Evolutionary conservation across 2,329 filamentous ascomycete species (phyloP).

Genomic region (Pezicula radicicola): DNA sequence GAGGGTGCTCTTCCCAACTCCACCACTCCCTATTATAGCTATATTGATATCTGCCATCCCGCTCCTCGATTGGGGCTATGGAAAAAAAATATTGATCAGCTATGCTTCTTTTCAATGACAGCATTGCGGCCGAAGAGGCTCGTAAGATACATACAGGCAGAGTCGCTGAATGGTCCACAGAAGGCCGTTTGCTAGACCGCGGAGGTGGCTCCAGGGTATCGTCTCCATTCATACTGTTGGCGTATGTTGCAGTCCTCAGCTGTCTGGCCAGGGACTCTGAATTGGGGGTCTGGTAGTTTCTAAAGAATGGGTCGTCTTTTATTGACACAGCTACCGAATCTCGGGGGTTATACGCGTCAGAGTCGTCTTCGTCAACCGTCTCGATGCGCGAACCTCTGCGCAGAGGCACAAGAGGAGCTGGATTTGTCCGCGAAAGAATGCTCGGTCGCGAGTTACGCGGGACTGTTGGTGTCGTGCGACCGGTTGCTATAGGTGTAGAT

Average conservation of each 20-base stretch:
- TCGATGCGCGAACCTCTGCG: constrained; percentile 6
- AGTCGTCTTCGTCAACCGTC: constrained; percentile 14
- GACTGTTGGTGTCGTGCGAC: constrained; percentile 4
- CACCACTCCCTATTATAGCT: constrained; percentile 62
- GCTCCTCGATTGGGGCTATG: constrained; percentile 26
- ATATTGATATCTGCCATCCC: constrained; percentile 55
- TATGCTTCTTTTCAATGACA: neutral
- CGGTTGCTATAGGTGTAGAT: constrained; percentile 8
- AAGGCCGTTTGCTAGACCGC: constrained; percentile 9
- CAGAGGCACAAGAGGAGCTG: constrained; percentile 14
- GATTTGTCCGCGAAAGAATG: constrained; percentile 12
- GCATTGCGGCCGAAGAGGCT: neutral
- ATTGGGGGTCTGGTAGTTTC: constrained; percentile 38
- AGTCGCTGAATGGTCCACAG: constrained; percentile 17
- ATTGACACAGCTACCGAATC: constrained; percentile 49
- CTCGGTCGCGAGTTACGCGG: constrained; percentile 6
- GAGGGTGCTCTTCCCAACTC: constrained; percentile 67
- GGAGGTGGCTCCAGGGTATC: constrained; percentile 10
- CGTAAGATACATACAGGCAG: constrained; percentile 17
- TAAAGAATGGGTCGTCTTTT: constrained; percentile 54
- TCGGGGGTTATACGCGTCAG: constrained; percentile 28
- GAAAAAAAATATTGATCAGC: constrained; percentile 9
- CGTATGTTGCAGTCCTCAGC: constrained; percentile 23
- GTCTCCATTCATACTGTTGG: constrained; percentile 13
- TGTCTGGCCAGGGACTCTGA: constrained; percentile 29